Percentiles rank a stretch among this genome's conserved stretches.
Conservation (phyloP, 352 stramenopile species). For the Phytopythium mirpurense region DNA sequence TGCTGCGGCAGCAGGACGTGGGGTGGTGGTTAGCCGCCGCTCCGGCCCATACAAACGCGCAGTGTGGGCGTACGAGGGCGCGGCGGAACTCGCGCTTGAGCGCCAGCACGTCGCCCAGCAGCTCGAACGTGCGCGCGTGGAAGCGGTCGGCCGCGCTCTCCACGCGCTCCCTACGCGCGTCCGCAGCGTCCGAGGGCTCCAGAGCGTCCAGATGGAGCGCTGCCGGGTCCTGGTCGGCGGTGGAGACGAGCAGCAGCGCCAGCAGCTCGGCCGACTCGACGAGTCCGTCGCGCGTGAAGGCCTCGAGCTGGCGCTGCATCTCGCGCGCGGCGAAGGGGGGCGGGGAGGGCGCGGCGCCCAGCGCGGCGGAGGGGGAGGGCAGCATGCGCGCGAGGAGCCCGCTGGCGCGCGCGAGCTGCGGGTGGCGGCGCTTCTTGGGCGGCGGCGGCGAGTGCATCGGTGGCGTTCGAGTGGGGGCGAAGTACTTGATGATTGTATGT, state of each 20-base stretch:
- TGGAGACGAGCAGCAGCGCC: slow-evolving; percentile 50
- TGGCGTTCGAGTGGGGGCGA: too few relatives aligned
- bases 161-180: too few relatives aligned
- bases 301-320: slow-evolving; percentile 60
- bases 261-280: slow-evolving; percentile 60
- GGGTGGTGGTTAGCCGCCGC: too few relatives aligned
- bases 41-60: too few relatives aligned
- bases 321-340: slow-evolving; percentile 10
- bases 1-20: too few relatives aligned
- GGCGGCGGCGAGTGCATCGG: too few relatives aligned
- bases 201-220: not conserved
- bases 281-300: slow-evolving; percentile 41
- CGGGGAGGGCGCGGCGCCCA: not conserved
- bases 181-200: too few relatives aligned
- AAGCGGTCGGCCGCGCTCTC: slow-evolving; percentile 22
- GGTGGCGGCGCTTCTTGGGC: slow-evolving; percentile 28
- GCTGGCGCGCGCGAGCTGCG: slow-evolving; percentile 10
- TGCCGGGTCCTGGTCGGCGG: slow-evolving; percentile 18
- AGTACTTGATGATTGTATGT: slow-evolving; percentile 10
- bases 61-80: slow-evolving; percentile 68
- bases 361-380: not conserved
- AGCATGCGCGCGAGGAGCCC: not conserved
- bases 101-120: slow-evolving; percentile 71
- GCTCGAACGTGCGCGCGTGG: slow-evolving; percentile 44
- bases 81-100: slow-evolving; percentile 63